Base-by-base conservation (phyloP, 176 grass and related monocot species). In the Paspalum notatum region DNA sequence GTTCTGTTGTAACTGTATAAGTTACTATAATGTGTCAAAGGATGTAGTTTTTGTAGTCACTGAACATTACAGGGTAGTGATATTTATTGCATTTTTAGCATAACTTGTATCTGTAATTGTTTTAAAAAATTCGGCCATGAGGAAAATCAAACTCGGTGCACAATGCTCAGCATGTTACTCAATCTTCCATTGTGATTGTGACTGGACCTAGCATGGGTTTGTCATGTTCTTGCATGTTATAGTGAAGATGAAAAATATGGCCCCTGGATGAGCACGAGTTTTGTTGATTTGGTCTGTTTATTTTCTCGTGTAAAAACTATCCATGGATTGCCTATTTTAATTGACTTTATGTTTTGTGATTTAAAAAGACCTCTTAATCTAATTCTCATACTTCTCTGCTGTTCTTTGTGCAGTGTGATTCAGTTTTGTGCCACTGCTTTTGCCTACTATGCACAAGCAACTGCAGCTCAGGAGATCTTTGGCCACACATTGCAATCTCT, bases 381-480 rank as follows among this genome's bases (percentile, higher is more conserved):
- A 62, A 41, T 65, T 65, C 60, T 20, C 24, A 14, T 51, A 56
- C 24, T 66, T 21, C 37, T 54, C 16, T 46, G 15, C 7, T 60
- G 17, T 52, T 69, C 6, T 45, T 82, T 78, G 51, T 90, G 77
- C 90, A 99, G 93, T 91, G 97, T 99, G 67, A 99, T 99, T 90
- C 97, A 99, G 79, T 99, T 93, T 62, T 96, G 97, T 48, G 91
- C 96, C 66, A 99, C 97, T 17, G 97, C 97, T 65, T 99, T 99
- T 75, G 97, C 86, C 49, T 95, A 99, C 74, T 99, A 99, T 77
- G 85, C 97, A 56, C 97, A 93, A 96, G 97, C 97, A 77, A 99
- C 97, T 71, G 97, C 97, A 65, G 97, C 97, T 70, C 93, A 99
- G 85, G 97, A 99, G 76, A 99, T 99, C 60, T 99, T 99, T 79